phyloP scores from a whole-genome alignment of 2,329 filamentous ascomycete species.

The Sclerotinia sclerotiorum region DNA sequence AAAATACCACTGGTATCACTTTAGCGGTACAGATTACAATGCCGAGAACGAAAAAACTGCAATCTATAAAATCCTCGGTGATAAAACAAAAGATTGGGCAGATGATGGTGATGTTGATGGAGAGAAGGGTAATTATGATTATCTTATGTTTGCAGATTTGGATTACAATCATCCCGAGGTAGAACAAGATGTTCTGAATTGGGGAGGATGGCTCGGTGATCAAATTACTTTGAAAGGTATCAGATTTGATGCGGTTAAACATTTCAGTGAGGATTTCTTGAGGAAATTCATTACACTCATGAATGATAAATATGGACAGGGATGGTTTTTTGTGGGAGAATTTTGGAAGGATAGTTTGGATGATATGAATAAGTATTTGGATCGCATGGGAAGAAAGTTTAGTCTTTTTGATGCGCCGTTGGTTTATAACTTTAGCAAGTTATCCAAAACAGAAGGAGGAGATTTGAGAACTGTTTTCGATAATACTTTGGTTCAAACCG shows the following conservation, averaged over 20 bases:
- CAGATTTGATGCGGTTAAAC: slow-evolving; percentile 70
- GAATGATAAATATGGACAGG: slow-evolving; percentile 49
- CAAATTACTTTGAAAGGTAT: slow-evolving; percentile 64
- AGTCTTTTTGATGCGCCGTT: slow-evolving; percentile 67
- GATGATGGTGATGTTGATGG: slow-evolving; percentile 56
- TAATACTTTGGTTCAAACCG: slow-evolving; percentile 54
- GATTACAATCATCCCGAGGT: slow-evolving; percentile 66
- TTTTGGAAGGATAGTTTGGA: slow-evolving; percentile 63
- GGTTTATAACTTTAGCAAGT: slow-evolving; percentile 63
- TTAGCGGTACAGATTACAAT: slow-evolving; percentile 68
- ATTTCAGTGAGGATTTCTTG: slow-evolving; percentile 68
- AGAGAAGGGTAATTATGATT: slow-evolving; percentile 68
- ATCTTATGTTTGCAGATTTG: slow-evolving; percentile 71
- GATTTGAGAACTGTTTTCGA: slow-evolving; percentile 67
- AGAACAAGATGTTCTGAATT: slow-evolving; percentile 60
- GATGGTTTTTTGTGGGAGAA: slow-evolving; percentile 67
- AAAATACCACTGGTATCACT: slow-evolving; percentile 68
- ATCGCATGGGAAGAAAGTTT: slow-evolving; percentile 57
- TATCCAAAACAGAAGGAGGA: slow-evolving; percentile 55
- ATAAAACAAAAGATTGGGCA: slow-evolving; percentile 62
- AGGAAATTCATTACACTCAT: slow-evolving; percentile 61
- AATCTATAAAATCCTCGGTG: slow-evolving; percentile 65
- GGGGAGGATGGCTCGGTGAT: slow-evolving; percentile 66
- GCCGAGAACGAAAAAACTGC: slow-evolving; percentile 54
- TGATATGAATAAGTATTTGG: slow-evolving; percentile 57